Evolutionary conservation across 495 filamentous ascomycete genomes (phyloP), one percentile per base, ranked within the genome.

Genomic region (Evansstolkia leycettana): DNA sequence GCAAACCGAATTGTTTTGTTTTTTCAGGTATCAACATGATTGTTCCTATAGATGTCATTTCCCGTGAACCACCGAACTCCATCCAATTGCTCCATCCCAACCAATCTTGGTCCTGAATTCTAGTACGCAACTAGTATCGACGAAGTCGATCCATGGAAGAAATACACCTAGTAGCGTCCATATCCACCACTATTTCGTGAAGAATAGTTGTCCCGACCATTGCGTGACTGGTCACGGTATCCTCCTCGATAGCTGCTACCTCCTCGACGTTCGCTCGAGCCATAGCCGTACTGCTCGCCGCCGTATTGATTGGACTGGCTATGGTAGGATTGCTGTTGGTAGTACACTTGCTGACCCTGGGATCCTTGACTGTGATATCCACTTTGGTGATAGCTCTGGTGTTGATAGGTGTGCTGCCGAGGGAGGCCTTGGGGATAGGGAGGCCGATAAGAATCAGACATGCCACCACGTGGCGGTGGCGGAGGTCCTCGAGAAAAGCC

Each of bases 401-500:
- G 41, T 17, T 54, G 46, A 24, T 61, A 52, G 9, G 43, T 44
- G 14, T 47, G 48, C 18, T 53, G 45, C 5, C 50, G 46, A 23
- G 29, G 18, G n/a, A 18, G 33, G 3, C 37, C 37, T 9, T 13
- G 9, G 13, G 32, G 33, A 13, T 38, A 38, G 17, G 25, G 39
- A 26, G 3, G 15, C 32, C 46, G 46, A 17, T 52, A 54, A 34
- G 46, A 43, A 30, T 55, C 18, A 23, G 40, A 43, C 45, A 45
- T 48, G 18, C 58, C 56, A 34, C 61, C 64, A 24, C 60, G 60
- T 10, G 59, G 54, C 36, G 64, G 58, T 7, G 57, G 55, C 20
- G 64, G 64, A 16, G 61, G 64, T 8, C 61, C 60, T 30, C 60
- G 43, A 17, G 51, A 60, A 36, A 51, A 64, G 29, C 56, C 52